Conservation (phyloP, 306 rosid genomes). For the Cucurbita moschata region DNA sequence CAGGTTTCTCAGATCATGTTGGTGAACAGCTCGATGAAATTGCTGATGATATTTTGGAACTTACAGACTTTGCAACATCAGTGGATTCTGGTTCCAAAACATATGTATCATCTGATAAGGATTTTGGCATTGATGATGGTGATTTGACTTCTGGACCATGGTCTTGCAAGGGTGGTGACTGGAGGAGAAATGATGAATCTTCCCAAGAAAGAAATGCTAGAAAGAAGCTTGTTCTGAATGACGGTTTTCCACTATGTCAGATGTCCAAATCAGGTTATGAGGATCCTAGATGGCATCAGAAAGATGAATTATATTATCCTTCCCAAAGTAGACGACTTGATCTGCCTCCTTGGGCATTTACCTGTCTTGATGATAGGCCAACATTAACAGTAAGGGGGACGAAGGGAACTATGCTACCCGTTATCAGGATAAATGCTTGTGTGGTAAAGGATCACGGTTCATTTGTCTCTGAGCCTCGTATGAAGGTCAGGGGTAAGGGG, state of each 20-base stretch:
- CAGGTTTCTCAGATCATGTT: slow-evolving; percentile 41
- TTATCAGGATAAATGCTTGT: slow-evolving; percentile 86
- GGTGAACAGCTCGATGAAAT: slow-evolving; percentile 27
- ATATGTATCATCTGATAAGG: slow-evolving; percentile 37
- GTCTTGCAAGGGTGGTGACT: slow-evolving; percentile 99
- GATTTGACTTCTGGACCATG: slow-evolving; percentile 81
- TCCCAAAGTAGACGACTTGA: slow-evolving; percentile 71
- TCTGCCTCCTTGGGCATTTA: slow-evolving; percentile 85
- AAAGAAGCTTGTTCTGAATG: slow-evolving; percentile 74
- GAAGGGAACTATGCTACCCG: slow-evolving; percentile 74
- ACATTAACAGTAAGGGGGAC: slow-evolving; percentile 36
- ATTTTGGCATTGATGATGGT: slow-evolving; percentile 29
- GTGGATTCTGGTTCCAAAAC: slow-evolving; percentile 25
- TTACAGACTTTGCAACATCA: slow-evolving; percentile 23
- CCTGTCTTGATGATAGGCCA: slow-evolving; percentile 53
- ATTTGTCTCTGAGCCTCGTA: slow-evolving; percentile 63
- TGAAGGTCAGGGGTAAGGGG: slow-evolving; percentile 52
- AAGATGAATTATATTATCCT: slow-evolving; percentile 80
- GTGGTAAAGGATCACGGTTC: slow-evolving; percentile 86
- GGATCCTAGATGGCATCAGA: slow-evolving; percentile 90
- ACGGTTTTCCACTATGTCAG: slow-evolving; percentile 69
- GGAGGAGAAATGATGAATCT: slow-evolving; percentile 85
- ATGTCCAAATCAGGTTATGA: slow-evolving; percentile 81
- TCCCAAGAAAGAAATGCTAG: slow-evolving; percentile 51
- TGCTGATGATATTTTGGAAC: slow-evolving; percentile 27